phyloP scores from a whole-genome alignment of 2,329 filamentous ascomycete species.

The Albifimbria verrucaria region DNA sequence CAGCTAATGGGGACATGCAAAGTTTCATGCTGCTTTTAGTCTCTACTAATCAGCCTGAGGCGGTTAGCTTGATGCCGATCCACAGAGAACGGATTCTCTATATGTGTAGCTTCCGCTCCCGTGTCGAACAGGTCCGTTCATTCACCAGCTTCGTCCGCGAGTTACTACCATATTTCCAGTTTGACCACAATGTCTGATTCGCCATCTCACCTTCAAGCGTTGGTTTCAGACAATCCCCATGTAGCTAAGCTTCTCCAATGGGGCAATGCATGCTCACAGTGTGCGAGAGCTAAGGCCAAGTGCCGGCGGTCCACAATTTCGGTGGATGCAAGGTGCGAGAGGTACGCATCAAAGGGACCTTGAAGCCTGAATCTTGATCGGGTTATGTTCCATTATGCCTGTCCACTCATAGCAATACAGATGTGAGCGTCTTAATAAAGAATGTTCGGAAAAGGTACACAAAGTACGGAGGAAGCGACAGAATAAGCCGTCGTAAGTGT shows the following conservation, averaged over 20 bases:
- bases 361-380: not conserved
- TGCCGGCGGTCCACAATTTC: constrained; percentile 40
- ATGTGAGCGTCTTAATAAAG: constrained; percentile 45
- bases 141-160: no score
- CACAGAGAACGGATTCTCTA: no score
- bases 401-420: constrained; percentile 20
- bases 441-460: constrained; percentile 44
- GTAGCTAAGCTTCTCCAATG: constrained; percentile 28
- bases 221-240: not conserved
- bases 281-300: constrained; percentile 47
- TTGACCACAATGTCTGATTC: no score
- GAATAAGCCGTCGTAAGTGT: constrained; percentile 46
- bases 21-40: no score
- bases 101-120: no score
- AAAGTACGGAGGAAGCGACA: constrained; percentile 49
- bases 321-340: constrained; percentile 41
- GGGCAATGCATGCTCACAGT: constrained; percentile 47
- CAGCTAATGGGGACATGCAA: no score
- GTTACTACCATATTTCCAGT: no score
- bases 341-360: constrained; percentile 21
- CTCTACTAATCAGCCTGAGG: no score
- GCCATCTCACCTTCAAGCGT: no score
- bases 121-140: no score
- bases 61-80: no score
- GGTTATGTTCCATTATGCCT: not conserved